Percentiles rank a stretch among this genome's conserved stretches.
Conservation (phyloP, 257 asterid genomes). For the Penstemon newberryi region DNA sequence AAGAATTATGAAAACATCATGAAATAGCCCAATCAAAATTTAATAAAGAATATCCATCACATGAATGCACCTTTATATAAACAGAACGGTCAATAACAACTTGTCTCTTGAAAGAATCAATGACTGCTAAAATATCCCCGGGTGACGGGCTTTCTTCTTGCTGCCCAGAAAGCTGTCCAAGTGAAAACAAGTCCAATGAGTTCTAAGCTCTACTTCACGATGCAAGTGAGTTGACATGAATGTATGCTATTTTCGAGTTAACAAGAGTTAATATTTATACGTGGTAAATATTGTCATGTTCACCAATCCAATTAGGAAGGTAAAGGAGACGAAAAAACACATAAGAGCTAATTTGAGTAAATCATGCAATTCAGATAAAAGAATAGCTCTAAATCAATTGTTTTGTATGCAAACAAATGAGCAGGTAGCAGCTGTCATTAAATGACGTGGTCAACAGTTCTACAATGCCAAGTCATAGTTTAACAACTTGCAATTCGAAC, state of each 20-base stretch:
- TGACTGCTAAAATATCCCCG: conserved; percentile 46
- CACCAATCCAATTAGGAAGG: neutral
- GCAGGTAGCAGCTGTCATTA: conserved; percentile 20
- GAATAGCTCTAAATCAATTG: neutral
- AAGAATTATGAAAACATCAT: conserved; percentile 16
- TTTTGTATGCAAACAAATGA: conserved; percentile 10
- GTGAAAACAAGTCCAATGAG: conserved; percentile 25
- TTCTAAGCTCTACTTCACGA: neutral
- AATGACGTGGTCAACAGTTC: conserved; percentile 5
- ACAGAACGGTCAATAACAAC: conserved; percentile 58
- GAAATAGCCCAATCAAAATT: conserved; percentile 24
- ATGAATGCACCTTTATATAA: conserved; percentile 63
- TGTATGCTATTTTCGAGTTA: neutral
- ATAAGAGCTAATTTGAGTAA: neutral
- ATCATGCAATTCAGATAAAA: neutral
- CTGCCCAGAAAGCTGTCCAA: conserved; percentile 43
- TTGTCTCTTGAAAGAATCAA: conserved; percentile 59
- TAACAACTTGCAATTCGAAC: neutral
- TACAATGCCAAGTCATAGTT: neutral
- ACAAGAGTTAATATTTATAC: conserved; percentile 5
- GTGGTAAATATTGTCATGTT: neutral
- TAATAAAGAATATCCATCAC: conserved; percentile 22
- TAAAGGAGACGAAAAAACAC: neutral
- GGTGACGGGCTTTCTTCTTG: conserved; percentile 46
- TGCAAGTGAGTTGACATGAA: conserved; percentile 12